Evolutionary conservation across 352 stramenopile species (phyloP).

Genomic region (Plasmopara viticola): DNA sequence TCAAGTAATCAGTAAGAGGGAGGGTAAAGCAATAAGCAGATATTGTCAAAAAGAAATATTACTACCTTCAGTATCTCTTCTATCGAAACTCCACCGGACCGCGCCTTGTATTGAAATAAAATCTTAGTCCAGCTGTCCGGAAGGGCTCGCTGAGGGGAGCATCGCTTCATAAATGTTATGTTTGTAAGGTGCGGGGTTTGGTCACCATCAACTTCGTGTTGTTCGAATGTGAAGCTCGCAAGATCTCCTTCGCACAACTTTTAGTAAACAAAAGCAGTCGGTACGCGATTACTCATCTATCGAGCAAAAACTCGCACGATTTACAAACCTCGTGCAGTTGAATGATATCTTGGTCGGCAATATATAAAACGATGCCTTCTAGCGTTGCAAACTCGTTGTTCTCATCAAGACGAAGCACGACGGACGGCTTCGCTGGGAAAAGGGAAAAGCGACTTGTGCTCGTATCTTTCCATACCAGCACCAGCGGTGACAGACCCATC

Average conservation of each 20-base stretch:
- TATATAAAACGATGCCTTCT: constrained; percentile 60
- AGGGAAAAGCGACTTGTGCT: constrained; percentile 79
- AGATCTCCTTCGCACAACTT: constrained; percentile 74
- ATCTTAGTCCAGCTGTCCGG: constrained; percentile 88
- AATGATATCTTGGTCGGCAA: constrained; percentile 39
- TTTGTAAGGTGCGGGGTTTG: constrained; percentile 43
- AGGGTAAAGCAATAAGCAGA: background rate
- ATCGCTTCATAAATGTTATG: constrained; percentile 65
- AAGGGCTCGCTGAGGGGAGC: constrained; percentile 73
- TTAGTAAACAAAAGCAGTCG: background rate
- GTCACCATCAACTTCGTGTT: constrained; percentile 42
- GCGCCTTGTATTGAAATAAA: constrained; percentile 73
- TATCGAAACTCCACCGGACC: constrained; percentile 52
- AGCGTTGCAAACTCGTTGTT: constrained; percentile 54
- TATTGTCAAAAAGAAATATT: background rate
- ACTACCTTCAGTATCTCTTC: constrained; percentile 57
- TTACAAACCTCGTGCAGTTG: constrained; percentile 55
- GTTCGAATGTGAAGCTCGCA: constrained; percentile 70
- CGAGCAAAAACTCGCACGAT: background rate
- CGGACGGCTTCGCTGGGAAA: constrained; percentile 59
- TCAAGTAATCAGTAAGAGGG: background rate
- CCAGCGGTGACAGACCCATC: constrained; percentile 80
- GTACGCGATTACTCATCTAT: background rate
- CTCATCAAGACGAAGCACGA: constrained; percentile 59
- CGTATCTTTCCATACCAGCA: constrained; percentile 87